phyloP scores from a whole-genome alignment of 1,284 basidiomycete species.

The Ceratorhiza oryzae-sativae region DNA sequence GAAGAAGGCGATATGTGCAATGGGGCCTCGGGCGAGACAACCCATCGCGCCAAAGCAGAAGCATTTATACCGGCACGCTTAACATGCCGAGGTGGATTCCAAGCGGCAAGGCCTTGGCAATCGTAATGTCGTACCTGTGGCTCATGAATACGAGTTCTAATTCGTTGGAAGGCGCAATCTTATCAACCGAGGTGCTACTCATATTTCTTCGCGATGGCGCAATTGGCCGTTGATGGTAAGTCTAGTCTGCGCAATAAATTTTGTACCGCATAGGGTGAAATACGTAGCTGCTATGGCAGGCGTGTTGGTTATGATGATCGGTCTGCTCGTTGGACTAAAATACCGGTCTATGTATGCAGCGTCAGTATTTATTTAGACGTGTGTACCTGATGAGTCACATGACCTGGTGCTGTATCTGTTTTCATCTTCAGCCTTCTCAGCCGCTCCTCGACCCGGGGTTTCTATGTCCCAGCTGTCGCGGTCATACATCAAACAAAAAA shows the following conservation, averaged over 20 bases:
- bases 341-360: neutral
- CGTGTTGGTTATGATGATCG: too few species aligned
- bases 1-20: neutral
- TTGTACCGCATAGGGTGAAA: neutral
- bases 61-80: constrained; percentile 7
- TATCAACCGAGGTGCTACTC: neutral
- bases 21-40: neutral
- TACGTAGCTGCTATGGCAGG: neutral
- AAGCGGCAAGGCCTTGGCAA: constrained; percentile 1
- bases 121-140: neutral
- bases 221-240: constrained; percentile 6
- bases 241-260: neutral
- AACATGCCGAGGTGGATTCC: constrained; percentile 9
- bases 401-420: neutral
- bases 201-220: constrained; percentile 35
- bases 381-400: neutral
- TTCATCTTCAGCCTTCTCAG: neutral
- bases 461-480: too few species aligned
- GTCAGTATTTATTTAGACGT: neutral
- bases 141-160: neutral
- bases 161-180: neutral
- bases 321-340: too few species aligned
- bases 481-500: too few species aligned
- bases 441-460: neutral
- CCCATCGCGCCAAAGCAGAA: neutral